phyloP scores from a whole-genome alignment of 2,329 filamentous ascomycete genomes.

The Acarospora socialis region DNA sequence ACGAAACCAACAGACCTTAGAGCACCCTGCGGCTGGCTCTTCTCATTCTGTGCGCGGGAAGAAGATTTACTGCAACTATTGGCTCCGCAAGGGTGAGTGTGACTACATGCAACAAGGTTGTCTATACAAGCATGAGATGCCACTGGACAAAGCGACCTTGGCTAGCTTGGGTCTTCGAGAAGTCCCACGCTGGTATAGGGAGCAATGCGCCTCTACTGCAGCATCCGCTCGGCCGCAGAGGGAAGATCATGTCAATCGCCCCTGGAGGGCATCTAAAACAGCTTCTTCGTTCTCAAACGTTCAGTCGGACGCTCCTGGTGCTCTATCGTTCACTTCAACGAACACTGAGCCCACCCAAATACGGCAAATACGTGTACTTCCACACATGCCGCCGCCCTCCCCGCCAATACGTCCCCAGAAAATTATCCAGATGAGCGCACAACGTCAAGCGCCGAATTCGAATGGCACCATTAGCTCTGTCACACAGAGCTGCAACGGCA shows the following conservation, averaged over 20 bases:
- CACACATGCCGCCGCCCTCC: too few species aligned
- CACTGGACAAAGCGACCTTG: constrained; percentile 50
- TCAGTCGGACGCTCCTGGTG: too few species aligned
- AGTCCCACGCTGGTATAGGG: constrained; percentile 42
- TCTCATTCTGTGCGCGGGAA: constrained; percentile 23
- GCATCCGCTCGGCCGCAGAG: constrained; percentile 16
- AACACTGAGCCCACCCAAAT: too few species aligned
- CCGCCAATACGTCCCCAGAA: too few species aligned
- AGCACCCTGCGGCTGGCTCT: not conserved
- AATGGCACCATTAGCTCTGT: too few species aligned
- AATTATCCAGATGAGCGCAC: too few species aligned
- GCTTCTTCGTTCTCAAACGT: too few species aligned
- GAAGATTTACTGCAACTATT: constrained; percentile 79
- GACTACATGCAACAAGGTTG: constrained; percentile 77
- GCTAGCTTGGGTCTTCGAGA: constrained; percentile 51
- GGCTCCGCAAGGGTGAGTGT: constrained; percentile 75
- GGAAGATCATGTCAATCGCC: constrained; percentile 10
- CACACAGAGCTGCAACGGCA: too few species aligned
- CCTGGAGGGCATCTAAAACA: constrained; percentile 11
- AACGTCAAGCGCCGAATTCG: too few species aligned
- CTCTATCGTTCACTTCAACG: too few species aligned
- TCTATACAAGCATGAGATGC: constrained; percentile 85
- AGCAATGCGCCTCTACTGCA: constrained; percentile 27
- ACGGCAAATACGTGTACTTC: too few species aligned
- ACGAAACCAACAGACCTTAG: not conserved